Percentiles rank a stretch among this genome's conserved stretches.
phyloP scores from a whole-genome alignment of 2,329 filamentous ascomycete genomes.

The Claviceps sp. region DNA sequence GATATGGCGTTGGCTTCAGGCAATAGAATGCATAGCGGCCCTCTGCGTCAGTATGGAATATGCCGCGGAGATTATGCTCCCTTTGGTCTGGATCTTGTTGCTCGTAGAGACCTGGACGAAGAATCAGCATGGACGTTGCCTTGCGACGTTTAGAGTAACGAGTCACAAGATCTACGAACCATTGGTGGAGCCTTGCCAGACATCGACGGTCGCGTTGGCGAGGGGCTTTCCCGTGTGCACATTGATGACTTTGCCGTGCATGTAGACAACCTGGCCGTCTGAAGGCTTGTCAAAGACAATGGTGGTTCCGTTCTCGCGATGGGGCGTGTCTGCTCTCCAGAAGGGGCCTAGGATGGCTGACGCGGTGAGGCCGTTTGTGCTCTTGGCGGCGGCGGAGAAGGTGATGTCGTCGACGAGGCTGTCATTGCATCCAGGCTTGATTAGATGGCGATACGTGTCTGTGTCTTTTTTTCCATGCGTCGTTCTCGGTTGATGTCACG shows the following conservation, averaged over 20 bases:
- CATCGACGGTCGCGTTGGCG: conserved; percentile 52
- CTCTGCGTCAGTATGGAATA: conserved; percentile 52
- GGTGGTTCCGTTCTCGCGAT: conserved; percentile 52
- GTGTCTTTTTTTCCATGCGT: neutral
- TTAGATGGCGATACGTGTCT: neutral
- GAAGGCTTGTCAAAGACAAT: conserved; percentile 43
- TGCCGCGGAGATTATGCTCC: conserved; percentile 62
- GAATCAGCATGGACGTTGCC: neutral
- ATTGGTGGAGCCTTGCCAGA: conserved; percentile 72
- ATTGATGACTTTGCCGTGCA: conserved; percentile 48
- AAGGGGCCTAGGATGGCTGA: conserved; percentile 78
- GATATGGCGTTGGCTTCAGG: conserved; percentile 44
- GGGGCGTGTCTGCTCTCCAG: conserved; percentile 61
- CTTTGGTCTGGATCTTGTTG: conserved; percentile 59
- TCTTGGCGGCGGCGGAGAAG: conserved; percentile 39
- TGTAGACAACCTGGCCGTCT: conserved; percentile 40
- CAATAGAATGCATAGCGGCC: conserved; percentile 52
- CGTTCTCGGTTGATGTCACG: no score
- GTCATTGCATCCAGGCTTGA: neutral
- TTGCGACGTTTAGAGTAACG: no score
- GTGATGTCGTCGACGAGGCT: conserved; percentile 70
- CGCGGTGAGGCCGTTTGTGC: conserved; percentile 42
- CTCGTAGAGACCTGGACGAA: conserved; percentile 39
- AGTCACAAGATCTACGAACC: conserved; percentile 19
- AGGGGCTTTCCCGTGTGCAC: conserved; percentile 51